Conservation (phyloP, 108 stramenopile species). For the Nitzschia palea region DNA sequence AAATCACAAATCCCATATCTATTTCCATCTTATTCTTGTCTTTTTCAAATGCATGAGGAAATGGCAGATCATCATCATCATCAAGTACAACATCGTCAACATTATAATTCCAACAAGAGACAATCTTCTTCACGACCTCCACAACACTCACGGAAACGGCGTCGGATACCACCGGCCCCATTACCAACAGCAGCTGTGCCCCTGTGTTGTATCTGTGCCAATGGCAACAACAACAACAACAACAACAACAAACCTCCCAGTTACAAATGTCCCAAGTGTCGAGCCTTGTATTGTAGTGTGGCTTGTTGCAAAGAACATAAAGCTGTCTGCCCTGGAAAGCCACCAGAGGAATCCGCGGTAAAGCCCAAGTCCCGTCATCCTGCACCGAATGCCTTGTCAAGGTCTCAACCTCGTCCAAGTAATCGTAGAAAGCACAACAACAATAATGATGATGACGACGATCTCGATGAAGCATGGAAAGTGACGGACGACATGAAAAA, state of each 20-base stretch:
- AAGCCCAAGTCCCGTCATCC: background rate
- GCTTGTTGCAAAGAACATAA: constrained; percentile 77
- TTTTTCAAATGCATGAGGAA: too few species aligned
- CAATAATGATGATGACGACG: constrained; percentile 51
- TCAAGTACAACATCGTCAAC: too few species aligned
- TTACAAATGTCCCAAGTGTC: constrained; percentile 88
- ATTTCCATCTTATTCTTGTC: too few species aligned
- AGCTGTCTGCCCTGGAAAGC: constrained; percentile 35
- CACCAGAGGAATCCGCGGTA: background rate
- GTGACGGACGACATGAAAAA: constrained; percentile 74
- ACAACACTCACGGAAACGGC: constrained; percentile 7
- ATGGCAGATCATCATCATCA: too few species aligned
- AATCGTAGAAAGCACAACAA: constrained; percentile 4
- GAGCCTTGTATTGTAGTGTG: constrained; percentile 72
- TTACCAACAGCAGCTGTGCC: background rate
- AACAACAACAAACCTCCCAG: constrained; percentile 40
- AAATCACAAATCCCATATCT: too few species aligned
- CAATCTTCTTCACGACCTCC: too few species aligned
- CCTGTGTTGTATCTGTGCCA: constrained; percentile 18
- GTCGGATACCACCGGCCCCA: background rate
- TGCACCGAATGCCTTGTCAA: background rate
- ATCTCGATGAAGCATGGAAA: constrained; percentile 71
- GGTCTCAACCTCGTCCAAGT: background rate
- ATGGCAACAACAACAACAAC: constrained; percentile 29
- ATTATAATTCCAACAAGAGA: too few species aligned